Conservation (phyloP, 192 early-diverging fungal species). For the Backusella sp. region DNA sequence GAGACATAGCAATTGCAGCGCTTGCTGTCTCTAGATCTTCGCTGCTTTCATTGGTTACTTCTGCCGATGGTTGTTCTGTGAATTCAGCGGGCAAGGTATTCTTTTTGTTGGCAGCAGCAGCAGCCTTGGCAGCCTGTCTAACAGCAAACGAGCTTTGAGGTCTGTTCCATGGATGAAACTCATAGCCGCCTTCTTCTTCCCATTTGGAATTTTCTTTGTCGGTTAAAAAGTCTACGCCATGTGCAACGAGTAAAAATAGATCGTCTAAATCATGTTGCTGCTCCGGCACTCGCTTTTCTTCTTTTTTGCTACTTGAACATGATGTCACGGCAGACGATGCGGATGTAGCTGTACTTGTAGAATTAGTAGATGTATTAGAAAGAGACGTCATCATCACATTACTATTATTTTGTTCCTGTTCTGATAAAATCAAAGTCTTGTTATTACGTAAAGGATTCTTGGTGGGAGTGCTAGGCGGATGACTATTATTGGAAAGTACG, state of each 20-base stretch:
- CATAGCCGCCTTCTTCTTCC: slow-evolving; percentile 32
- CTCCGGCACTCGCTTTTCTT: not conserved
- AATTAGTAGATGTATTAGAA: slow-evolving; percentile 13
- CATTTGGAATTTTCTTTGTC: slow-evolving; percentile 31
- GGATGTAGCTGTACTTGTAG: slow-evolving; percentile 4
- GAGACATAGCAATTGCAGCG: slow-evolving; percentile 10
- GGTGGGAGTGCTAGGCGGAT: not conserved
- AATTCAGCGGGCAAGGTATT: not conserved
- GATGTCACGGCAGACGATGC: not conserved
- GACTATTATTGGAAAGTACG: not conserved
- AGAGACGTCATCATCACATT: slow-evolving; percentile 8
- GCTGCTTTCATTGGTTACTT: not conserved
- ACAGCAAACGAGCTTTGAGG: slow-evolving; percentile 23
- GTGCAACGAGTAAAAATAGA: slow-evolving; percentile 26
- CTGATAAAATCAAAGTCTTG: not conserved
- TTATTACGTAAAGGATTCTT: slow-evolving; percentile 1
- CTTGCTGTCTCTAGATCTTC: not conserved
- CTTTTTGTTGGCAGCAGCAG: not conserved
- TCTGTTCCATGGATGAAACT: slow-evolving; percentile 30
- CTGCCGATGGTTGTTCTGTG: not conserved
- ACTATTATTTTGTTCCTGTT: slow-evolving; percentile 3
- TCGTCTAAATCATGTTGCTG: slow-evolving; percentile 20
- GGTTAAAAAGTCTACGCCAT: slow-evolving; percentile 30
- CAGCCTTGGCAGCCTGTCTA: not conserved
- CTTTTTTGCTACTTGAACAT: not conserved